Evolutionary conservation across 352 stramenopile genomes (phyloP).

Genomic region (Globisporangium cystogenes): DNA sequence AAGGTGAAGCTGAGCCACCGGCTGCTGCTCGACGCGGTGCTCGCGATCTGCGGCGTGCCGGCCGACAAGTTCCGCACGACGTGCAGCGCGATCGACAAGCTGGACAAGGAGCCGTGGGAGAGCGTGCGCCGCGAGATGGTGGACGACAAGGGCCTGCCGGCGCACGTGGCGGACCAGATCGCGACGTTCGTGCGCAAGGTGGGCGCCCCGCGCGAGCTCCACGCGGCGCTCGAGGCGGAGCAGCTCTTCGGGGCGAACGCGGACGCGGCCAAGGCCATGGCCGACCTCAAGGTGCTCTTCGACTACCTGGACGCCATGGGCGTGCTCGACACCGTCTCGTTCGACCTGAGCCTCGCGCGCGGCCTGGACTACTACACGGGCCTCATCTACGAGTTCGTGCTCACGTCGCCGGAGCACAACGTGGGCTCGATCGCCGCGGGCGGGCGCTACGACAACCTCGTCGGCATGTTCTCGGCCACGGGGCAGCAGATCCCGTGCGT

Average conservation of each 20-base stretch:
- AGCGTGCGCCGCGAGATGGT: slow-evolving; percentile 92
- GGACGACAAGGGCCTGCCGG: slow-evolving; percentile 94
- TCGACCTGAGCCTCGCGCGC: slow-evolving; percentile 96
- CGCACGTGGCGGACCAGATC: slow-evolving; percentile 92
- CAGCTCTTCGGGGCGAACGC: slow-evolving; percentile 90
- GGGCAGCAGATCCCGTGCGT: slow-evolving; percentile 97
- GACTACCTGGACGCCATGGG: slow-evolving; percentile 97
- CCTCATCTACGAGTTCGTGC: slow-evolving; percentile 99
- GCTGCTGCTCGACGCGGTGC: slow-evolving; percentile 94
- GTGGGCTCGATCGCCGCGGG: slow-evolving; percentile 97
- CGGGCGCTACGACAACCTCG: slow-evolving; percentile 97
- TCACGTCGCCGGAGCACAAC: slow-evolving; percentile 84
- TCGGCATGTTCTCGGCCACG: slow-evolving; percentile 96
- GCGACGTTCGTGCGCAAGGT: slow-evolving; percentile 92
- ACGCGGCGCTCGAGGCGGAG: slow-evolving; percentile 59
- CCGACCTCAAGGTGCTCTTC: slow-evolving; percentile 94
- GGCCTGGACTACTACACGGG: slow-evolving; percentile 99
- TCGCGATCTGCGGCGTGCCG: slow-evolving; percentile 97
- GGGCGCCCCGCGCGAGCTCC: slow-evolving; percentile 82
- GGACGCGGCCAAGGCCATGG: slow-evolving; percentile 81
- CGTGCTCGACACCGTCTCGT: slow-evolving; percentile 91
- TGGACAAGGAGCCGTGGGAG: slow-evolving; percentile 97
- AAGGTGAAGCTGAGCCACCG: slow-evolving; percentile 98
- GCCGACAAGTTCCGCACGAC: slow-evolving; percentile 97
- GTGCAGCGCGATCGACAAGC: slow-evolving; percentile 98